phyloP scores from a whole-genome alignment of 1,139 yeast species.

The Suhomyces terraborum region DNA sequence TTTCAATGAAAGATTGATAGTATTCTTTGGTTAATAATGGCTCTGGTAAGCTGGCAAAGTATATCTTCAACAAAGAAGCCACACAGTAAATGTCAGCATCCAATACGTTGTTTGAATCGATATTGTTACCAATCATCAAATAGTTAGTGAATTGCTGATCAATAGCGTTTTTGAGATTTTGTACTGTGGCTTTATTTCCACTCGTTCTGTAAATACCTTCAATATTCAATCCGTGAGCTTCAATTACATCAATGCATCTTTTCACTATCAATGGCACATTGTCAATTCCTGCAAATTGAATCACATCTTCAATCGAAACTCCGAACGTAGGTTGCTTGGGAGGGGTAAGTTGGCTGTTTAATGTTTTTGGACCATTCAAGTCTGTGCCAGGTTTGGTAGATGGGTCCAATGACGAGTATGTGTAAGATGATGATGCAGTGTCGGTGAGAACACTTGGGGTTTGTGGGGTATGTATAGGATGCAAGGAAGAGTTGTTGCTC shows the following conservation, averaged over 20 bases:
- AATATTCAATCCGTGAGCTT: slow-evolving; percentile 74
- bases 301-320: slow-evolving; percentile 69
- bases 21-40: slow-evolving; percentile 63
- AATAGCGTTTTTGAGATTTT: slow-evolving; percentile 68
- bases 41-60: slow-evolving; percentile 70
- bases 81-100: slow-evolving; percentile 76
- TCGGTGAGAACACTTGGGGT: slow-evolving; percentile 1
- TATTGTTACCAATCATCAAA: slow-evolving; percentile 44
- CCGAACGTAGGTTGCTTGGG: slow-evolving; percentile 70
- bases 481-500: not conserved
- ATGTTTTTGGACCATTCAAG: slow-evolving; percentile 47
- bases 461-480: slow-evolving; percentile 4
- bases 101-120: slow-evolving; percentile 46
- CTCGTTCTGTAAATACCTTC: slow-evolving; percentile 90
- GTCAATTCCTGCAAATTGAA: slow-evolving; percentile 78
- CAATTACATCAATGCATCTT: slow-evolving; percentile 85
- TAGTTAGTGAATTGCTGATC: slow-evolving; percentile 76
- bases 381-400: slow-evolving; percentile 30
- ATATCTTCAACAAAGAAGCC: slow-evolving; percentile 69
- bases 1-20: slow-evolving; percentile 63
- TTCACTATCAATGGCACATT: slow-evolving; percentile 91
- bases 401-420: slow-evolving; percentile 42
- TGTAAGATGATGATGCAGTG: slow-evolving; percentile 6
- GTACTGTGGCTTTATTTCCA: slow-evolving; percentile 75
- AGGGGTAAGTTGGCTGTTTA: slow-evolving; percentile 27